Percentiles rank a stretch among this genome's conserved stretches.
These are phyloP conservation scores for Thalassia testudinum DNA, from an alignment of 116 monocot genomes.

Conservation along the genomic window DNA sequence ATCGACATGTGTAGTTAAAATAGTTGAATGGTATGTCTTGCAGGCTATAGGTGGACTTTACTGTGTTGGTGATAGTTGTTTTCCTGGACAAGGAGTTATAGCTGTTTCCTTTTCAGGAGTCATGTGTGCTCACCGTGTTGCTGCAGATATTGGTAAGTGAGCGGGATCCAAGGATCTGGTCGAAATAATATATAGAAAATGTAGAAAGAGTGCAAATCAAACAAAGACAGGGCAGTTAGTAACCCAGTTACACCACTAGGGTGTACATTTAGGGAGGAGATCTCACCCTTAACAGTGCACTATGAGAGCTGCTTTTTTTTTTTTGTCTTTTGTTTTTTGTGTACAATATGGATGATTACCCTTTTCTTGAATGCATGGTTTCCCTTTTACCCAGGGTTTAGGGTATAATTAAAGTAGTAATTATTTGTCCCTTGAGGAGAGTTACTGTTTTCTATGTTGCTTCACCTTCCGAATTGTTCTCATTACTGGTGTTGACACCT, in stretches of 20 bases:
- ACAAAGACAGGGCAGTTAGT: neutral
- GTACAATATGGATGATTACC: no score
- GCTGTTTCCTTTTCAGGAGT: slow-evolving; percentile 96
- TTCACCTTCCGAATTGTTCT: no score
- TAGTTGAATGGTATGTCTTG: neutral
- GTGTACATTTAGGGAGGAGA: neutral
- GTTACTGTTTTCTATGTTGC: no score
- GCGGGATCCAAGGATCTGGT: neutral
- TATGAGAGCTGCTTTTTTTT: neutral
- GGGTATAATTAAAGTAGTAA: no score
- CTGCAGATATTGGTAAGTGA: slow-evolving; percentile 86
- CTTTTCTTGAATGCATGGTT: no score
- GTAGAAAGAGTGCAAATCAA: neutral
- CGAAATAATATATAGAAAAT: neutral
- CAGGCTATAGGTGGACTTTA: slow-evolving; percentile 87
- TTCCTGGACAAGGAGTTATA: slow-evolving; percentile 98
- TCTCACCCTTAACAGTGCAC: neutral
- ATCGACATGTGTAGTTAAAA: no score
- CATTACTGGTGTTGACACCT: no score
- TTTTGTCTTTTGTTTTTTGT: neutral
- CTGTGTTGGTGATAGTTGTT: slow-evolving; percentile 97
- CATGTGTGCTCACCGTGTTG: slow-evolving; percentile 99
- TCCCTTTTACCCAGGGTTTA: no score
- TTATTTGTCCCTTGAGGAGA: no score
- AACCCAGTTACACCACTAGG: neutral